phyloP scores from a whole-genome alignment of 495 filamentous ascomycete species.

The Jackrogersella multiformis region DNA sequence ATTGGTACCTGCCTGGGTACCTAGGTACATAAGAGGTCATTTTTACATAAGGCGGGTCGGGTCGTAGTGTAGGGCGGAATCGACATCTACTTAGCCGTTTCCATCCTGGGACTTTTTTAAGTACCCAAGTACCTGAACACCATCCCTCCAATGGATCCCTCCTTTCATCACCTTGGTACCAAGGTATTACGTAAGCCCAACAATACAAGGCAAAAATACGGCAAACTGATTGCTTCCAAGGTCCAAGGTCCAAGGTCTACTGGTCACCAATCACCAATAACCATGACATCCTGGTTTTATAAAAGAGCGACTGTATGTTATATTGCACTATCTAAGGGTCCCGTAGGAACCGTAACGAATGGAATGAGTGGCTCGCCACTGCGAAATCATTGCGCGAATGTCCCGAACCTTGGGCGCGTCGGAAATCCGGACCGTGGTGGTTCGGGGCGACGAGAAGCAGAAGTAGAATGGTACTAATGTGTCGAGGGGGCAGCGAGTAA shows the following conservation, averaged over 20 bases:
- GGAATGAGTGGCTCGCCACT: slow-evolving; percentile 24
- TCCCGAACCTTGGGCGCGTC: slow-evolving; percentile 9
- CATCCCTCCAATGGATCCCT: too few species aligned
- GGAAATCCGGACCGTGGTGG: background rate
- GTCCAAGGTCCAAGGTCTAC: too few species aligned
- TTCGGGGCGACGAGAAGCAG: slow-evolving; percentile 25
- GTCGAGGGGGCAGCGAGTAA: slow-evolving; percentile 18
- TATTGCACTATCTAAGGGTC: slow-evolving; percentile 36
- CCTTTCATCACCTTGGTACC: too few species aligned
- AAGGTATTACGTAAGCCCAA: too few species aligned
- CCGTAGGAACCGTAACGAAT: slow-evolving; percentile 31
- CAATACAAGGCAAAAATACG: too few species aligned
- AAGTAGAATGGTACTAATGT: slow-evolving; percentile 30
- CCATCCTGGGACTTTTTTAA: background rate
- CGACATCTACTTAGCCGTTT: background rate
- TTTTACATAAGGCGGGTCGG: background rate
- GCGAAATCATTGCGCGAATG: slow-evolving; percentile 18
- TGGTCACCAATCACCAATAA: too few species aligned
- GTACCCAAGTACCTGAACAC: too few species aligned
- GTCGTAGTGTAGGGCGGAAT: background rate
- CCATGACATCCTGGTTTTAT: background rate
- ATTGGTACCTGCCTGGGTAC: too few species aligned
- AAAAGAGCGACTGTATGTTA: slow-evolving; percentile 40
- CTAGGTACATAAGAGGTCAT: too few species aligned
- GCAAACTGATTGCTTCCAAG: too few species aligned